Evolutionary conservation across 2,329 filamentous ascomycete genomes (phyloP), one percentile per base, ranked within the genome.

Genomic region (Fusarium neocosmosporiellum): DNA sequence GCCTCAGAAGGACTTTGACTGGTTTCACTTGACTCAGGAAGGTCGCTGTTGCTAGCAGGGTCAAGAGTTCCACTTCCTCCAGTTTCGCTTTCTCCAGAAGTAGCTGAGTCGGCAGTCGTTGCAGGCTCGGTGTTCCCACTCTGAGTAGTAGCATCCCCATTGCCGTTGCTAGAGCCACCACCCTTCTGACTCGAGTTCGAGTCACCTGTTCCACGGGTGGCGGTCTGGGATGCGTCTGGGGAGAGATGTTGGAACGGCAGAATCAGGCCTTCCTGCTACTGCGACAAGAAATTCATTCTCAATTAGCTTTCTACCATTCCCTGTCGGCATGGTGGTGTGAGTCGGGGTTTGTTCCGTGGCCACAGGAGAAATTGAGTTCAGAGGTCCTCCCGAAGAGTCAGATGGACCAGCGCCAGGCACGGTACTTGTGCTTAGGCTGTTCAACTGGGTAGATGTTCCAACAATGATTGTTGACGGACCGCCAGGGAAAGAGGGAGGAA

Each of bases 401-500:
- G 33, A 36, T 27, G 24, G 34, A 4, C 53, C 55, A 22, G 59
- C 69, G 10, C 66, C 72, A 50, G 64, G 59, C 3, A 66, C 59
- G 4, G 68, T 72, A 18, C 69, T 63, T 4, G 71, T 75, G n/a
- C 29, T 13, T 7, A 75, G 55, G 31, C 63, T 53, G 24, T 70
- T 46, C 18, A 66, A 39, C 46, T 66, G 64, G 9, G 69, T 73
- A 61, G 57, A 31, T 13, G 69, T 58, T 9, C 74, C 69, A 20
- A 76, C 58, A 6, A 76, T 59, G 27, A 75, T 61, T 4, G 67
- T 74, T 10, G 67, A 60, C 7, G 66, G 69, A 6, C 67, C 55
- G 8, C 65, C 69, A 11, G 64, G 62, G 20, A 53, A 50, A 31
- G 66, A 60, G 11, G 57, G 59, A 14, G 57, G 43, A 22, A 63